These are phyloP conservation scores for Termitomyces sp. DNA, from an alignment of 768 basidiomycete species.

Conservation along the genomic window DNA sequence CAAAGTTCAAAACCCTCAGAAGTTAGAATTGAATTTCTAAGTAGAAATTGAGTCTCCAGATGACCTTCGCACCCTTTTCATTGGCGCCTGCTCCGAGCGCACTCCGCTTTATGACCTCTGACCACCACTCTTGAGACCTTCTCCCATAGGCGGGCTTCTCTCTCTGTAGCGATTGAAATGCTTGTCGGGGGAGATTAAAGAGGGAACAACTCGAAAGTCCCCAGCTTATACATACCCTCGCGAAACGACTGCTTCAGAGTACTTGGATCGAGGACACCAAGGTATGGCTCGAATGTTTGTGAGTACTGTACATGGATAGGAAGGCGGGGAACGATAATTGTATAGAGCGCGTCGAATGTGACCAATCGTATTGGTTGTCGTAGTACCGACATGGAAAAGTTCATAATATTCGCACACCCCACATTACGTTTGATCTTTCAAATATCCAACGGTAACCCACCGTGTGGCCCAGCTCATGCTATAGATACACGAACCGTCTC, in stretches of 20 bases:
- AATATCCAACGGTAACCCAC: not conserved
- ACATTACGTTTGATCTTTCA: not conserved
- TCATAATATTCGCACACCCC: not conserved
- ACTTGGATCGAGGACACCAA: conserved; percentile 56
- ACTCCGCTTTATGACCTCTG: conserved; percentile 70
- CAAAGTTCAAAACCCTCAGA: not conserved
- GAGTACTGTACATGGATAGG: conserved; percentile 69
- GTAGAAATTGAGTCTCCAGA: too few relatives aligned
- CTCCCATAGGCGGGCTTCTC: conserved; percentile 57
- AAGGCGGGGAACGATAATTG: conserved; percentile 64
- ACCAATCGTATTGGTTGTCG: conserved; percentile 49
- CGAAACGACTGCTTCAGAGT: conserved; percentile 58
- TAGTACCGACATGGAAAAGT: not conserved
- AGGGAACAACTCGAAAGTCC: not conserved
- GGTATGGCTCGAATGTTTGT: conserved; percentile 60
- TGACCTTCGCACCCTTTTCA: conserved; percentile 40
- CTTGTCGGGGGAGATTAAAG: conserved; percentile 20
- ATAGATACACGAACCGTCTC: not conserved
- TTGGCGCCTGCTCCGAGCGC: conserved; percentile 75
- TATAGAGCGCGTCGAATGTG: conserved; percentile 78
- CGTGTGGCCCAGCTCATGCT: too few relatives aligned
- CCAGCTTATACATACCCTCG: conserved; percentile 38
- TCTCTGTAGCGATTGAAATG: conserved; percentile 44
- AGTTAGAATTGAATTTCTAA: not conserved
- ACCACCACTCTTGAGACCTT: conserved; percentile 67